A percentile compares a stretch with the other conserved stretches of the same genome.
These are phyloP conservation scores for Candida albicans DNA, from an alignment of 1,139 yeast genomes.

Conservation along the genomic window DNA sequence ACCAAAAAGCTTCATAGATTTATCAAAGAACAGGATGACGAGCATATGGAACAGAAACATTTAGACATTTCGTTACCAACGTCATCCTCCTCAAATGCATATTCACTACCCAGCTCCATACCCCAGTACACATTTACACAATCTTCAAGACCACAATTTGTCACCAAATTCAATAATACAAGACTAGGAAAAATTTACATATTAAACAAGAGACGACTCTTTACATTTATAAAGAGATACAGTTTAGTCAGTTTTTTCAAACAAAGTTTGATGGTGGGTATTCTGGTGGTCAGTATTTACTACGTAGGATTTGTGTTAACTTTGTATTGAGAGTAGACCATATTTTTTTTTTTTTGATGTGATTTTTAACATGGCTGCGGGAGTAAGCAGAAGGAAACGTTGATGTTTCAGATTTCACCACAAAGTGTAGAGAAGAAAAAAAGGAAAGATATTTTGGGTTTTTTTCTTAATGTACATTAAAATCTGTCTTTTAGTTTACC, in stretches of 20 bases:
- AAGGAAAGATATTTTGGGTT: neutral
- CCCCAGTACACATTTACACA: conserved; percentile 18
- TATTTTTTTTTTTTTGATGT: neutral
- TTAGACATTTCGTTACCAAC: neutral
- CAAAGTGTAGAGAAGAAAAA: neutral
- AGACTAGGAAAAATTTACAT: conserved; percentile 8
- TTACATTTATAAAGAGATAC: conserved; percentile 18
- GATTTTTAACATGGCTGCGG: conserved; percentile 6
- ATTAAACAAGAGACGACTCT: conserved; percentile 7
- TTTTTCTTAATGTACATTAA: neutral
- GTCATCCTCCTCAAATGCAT: conserved; percentile 1
- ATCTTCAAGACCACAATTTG: conserved; percentile 1
- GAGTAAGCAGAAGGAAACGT: neutral
- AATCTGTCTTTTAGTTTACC: neutral
- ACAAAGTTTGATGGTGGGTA: conserved; percentile 20
- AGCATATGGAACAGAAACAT: conserved; percentile 2
- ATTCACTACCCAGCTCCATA: conserved; percentile 10
- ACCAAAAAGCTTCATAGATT: conserved; percentile 24
- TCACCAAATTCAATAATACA: conserved; percentile 8
- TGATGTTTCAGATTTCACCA: conserved; percentile 1
- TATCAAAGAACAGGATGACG: conserved; percentile 24
- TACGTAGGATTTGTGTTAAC: conserved; percentile 20
- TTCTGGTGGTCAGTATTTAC: conserved; percentile 20
- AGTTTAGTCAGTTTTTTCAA: conserved; percentile 19
- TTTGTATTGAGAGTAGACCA: conserved; percentile 6